These are phyloP conservation scores for Epichloe sibirici DNA, from an alignment of 2,329 filamentous ascomycete species.

Conservation along the genomic window DNA sequence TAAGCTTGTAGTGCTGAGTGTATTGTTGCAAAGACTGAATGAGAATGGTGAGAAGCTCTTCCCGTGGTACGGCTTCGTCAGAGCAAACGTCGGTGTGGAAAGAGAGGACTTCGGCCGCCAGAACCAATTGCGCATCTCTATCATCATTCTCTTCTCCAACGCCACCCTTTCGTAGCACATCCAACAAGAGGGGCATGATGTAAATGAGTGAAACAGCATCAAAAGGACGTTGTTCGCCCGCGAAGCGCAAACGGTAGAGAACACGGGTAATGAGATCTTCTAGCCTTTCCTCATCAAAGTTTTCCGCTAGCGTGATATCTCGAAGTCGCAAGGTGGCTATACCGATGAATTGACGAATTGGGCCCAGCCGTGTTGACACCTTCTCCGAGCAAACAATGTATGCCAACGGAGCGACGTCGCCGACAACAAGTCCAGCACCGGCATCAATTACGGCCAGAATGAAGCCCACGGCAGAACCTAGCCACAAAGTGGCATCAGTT, in stretches of 20 bases:
- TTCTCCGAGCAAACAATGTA: conserved; percentile 72
- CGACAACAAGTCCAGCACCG: conserved; percentile 70
- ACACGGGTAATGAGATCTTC: conserved; percentile 78
- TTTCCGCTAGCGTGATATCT: conserved; percentile 58
- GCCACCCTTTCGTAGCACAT: conserved; percentile 68
- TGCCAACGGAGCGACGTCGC: conserved; percentile 62
- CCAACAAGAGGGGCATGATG: conserved; percentile 67
- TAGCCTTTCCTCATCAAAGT: conserved; percentile 67
- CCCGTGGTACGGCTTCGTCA: conserved; percentile 64
- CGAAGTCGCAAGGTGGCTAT: conserved; percentile 74
- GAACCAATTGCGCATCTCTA: conserved; percentile 75
- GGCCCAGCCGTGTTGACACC: conserved; percentile 60
- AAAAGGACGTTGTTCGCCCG: conserved; percentile 87
- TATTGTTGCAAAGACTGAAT: conserved; percentile 79
- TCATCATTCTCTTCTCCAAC: conserved; percentile 64
- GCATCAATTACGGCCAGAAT: conserved; percentile 65
- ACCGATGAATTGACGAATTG: conserved; percentile 71
- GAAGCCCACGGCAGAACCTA: conserved; percentile 65
- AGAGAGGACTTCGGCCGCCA: conserved; percentile 77
- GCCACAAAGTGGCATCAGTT: conserved; percentile 82
- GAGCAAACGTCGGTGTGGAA: conserved; percentile 76
- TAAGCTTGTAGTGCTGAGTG: conserved; percentile 84
- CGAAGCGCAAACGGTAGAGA: conserved; percentile 79
- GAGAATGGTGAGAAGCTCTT: conserved; percentile 58
- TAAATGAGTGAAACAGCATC: conserved; percentile 83